A percentile compares a stretch with the other conserved stretches of the same genome.
Conservation (phyloP, 805 yeast species). For the Starmerella bacillaris region DNA sequence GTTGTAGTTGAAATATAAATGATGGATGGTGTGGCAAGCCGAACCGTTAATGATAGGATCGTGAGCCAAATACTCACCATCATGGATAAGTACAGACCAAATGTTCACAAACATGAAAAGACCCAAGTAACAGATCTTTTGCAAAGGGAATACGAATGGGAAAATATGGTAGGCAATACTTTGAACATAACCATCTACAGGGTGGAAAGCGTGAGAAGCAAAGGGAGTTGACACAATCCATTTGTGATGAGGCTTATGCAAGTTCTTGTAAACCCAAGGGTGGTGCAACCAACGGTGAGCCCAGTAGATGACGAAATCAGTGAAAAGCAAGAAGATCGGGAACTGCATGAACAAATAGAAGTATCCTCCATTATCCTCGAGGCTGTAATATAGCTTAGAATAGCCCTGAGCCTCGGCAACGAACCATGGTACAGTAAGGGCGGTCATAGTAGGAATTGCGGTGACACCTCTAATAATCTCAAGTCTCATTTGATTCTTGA, state of each 20-base stretch:
- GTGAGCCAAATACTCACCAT: constrained; percentile 85
- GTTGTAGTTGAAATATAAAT: constrained; percentile 90
- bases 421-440: constrained; percentile 80
- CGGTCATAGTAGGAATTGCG: constrained; percentile 80
- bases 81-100: constrained; percentile 98
- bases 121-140: constrained; percentile 63
- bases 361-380: constrained; percentile 52
- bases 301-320: constrained; percentile 81
- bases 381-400: constrained; percentile 55
- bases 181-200: constrained; percentile 89
- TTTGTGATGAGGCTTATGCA: constrained; percentile 97
- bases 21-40: constrained; percentile 96
- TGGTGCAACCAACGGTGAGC: constrained; percentile 88
- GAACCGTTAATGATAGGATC: constrained; percentile 93
- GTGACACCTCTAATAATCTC: constrained; percentile 64
- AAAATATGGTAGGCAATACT: constrained; percentile 82
- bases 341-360: constrained; percentile 43
- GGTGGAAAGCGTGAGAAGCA: constrained; percentile 97
- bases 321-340: constrained; percentile 71
- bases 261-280: constrained; percentile 66
- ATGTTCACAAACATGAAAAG: constrained; percentile 83
- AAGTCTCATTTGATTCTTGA: constrained; percentile 77
- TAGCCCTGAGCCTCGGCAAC: constrained; percentile 65
- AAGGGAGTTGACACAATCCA: constrained; percentile 98
- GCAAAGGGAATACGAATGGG: constrained; percentile 83